Evolutionary conservation across 768 basidiomycete species (phyloP).

Genomic region (Boletus rufocinnamomeus): DNA sequence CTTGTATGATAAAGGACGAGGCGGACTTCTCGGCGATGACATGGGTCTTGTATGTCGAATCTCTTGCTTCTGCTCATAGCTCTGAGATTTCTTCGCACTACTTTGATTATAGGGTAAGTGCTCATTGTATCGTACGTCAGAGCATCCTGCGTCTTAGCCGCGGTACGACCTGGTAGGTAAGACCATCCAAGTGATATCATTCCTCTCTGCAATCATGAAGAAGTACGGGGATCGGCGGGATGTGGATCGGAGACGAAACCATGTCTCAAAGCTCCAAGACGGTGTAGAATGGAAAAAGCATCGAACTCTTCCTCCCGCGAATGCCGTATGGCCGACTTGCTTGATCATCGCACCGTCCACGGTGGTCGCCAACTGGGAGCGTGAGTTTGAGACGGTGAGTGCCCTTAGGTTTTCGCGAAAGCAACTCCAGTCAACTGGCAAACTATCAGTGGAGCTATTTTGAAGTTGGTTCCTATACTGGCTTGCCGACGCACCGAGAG

Average conservation of each 20-base stretch:
- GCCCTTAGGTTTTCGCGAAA: background rate
- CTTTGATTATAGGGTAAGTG: conserved; percentile 30
- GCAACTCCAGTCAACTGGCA: background rate
- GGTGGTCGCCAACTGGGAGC: conserved; percentile 85
- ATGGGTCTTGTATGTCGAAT: conserved; percentile 74
- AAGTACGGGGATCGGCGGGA: conserved; percentile 72
- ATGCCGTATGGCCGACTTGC: conserved; percentile 81
- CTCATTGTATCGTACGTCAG: background rate
- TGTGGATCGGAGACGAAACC: conserved; percentile 59
- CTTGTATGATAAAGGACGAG: conserved; percentile 64
- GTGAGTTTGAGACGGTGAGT: conserved; percentile 80
- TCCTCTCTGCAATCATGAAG: conserved; percentile 89
- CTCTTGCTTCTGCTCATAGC: background rate
- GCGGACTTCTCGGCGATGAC: conserved; percentile 91
- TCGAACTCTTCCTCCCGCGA: conserved; percentile 61
- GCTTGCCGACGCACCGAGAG: conserved; percentile 51
- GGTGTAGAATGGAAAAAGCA: conserved; percentile 50
- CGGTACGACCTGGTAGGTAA: conserved; percentile 55
- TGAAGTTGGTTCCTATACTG: conserved; percentile 75
- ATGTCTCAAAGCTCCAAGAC: conserved; percentile 71
- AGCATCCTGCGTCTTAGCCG: conserved; percentile 3
- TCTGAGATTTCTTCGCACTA: background rate
- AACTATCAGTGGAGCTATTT: conserved; percentile 86
- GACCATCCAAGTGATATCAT: conserved; percentile 91
- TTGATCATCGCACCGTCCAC: conserved; percentile 86